Evolutionary conservation across 169 alveolate species (phyloP), one percentile per base, ranked within the genome.

Genomic region (Eimeria praecox): DNA sequence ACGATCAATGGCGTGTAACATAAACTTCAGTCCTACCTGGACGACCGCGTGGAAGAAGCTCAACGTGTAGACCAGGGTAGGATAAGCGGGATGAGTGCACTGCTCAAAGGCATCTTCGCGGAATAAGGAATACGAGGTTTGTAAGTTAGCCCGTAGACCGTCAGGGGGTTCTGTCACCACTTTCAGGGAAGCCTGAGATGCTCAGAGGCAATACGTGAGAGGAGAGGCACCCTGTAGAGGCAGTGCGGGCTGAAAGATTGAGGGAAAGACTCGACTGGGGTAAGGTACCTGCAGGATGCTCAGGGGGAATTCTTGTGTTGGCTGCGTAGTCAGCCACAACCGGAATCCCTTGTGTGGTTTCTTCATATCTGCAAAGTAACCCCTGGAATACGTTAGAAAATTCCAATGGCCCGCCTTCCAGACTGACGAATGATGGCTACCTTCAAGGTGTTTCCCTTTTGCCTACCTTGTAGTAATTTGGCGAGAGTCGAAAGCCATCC

Each of bases 141-240:
- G 98, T 98, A 99, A 97, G 97, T 99, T 99, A 82, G 98, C 98
- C 88, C 98, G 98, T 44, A 98, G 96, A n/a, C 99, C 99, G 94
- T 99, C 99, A 24, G 99, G 99, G 1, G 99, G 99, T 96, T 98
- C 99, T 22, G 99, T 98, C 30, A 98, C 99, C 78, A 99, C 99
- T 96, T 99, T 99, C 92, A 99, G 97, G 46, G 99, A 97, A 90
- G 98, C 97, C 97, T 98, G 99, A 33, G 54, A 24, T 9, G 42
- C 30, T 64, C 30, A 64, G 38, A 64, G 71, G 56, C 52, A 83
- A 9, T 52, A 62, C 6, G 0, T 18, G 83, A 33, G 83, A 22
- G n/a, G 71, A 0, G 2, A 27, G 42, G 49, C 46, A 52, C n/a
- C 49, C 24, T 30, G 75, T 27, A 49, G 33, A 38, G 30, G 46